Conservation (phyloP, 768 basidiomycete species). For the Mycena polygramma region DNA sequence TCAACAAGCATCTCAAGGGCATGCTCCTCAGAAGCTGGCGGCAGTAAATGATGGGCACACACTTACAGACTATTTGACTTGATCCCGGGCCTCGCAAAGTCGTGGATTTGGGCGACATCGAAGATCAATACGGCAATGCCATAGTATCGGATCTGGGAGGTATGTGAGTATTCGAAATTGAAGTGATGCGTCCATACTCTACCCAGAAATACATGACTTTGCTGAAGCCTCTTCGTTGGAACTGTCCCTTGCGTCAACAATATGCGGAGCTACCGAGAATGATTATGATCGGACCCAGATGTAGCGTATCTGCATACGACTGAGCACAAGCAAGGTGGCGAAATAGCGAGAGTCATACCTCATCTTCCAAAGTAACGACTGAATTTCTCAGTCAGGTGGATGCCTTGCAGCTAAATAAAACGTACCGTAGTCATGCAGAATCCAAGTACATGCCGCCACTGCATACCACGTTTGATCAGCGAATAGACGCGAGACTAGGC, state of each 20-base stretch:
- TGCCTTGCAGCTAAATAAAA: no score
- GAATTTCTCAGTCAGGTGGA: background rate
- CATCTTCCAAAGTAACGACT: conserved; percentile 53
- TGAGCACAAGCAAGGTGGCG: no score
- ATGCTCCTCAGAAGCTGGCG: background rate
- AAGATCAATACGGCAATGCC: conserved; percentile 56
- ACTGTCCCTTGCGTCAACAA: conserved; percentile 35
- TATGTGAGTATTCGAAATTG: background rate
- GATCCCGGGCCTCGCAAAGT: conserved; percentile 54
- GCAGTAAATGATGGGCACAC: conserved; percentile 32
- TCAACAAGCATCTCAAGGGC: conserved; percentile 55
- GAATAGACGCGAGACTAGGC: background rate
- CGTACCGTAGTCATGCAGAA: conserved; percentile 53
- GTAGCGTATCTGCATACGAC: conserved; percentile 46
- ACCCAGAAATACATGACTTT: conserved; percentile 60
- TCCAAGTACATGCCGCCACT: conserved; percentile 54
- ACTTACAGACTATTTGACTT: conserved; percentile 49
- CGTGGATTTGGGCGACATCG: conserved; percentile 60
- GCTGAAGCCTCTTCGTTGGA: conserved; percentile 49
- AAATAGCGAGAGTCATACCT: conserved; percentile 38
- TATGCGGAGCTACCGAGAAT: no score
- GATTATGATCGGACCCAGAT: conserved; percentile 51
- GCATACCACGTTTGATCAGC: no score
- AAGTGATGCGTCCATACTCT: conserved; percentile 11
- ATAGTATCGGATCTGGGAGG: conserved; percentile 59